These are phyloP conservation scores for Luffa acutangula DNA, from an alignment of 306 rosid species.

Conservation along the genomic window DNA sequence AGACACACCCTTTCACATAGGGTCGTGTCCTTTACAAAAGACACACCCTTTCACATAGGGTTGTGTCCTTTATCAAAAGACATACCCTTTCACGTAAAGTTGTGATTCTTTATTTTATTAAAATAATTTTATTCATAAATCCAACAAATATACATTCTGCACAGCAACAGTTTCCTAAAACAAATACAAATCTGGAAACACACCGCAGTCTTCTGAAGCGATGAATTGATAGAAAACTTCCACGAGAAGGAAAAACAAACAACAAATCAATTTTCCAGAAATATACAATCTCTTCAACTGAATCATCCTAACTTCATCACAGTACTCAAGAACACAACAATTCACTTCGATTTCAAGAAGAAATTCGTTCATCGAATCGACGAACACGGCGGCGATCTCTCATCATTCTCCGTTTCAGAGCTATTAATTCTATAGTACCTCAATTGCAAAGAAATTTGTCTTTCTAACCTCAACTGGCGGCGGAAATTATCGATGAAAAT, in stretches of 20 bases:
- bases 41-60: too few relatives aligned
- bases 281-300: neutral
- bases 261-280: neutral
- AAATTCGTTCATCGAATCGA: neutral
- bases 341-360: neutral
- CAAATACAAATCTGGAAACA: neutral
- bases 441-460: slow-evolving; percentile 39
- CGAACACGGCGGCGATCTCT: neutral
- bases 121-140: too few relatives aligned
- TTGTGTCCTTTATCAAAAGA: too few relatives aligned
- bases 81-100: too few relatives aligned
- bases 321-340: neutral
- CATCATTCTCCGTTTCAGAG: neutral
- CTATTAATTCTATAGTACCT: slow-evolving; percentile 11
- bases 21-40: too few relatives aligned
- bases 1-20: too few relatives aligned
- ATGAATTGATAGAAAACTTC: neutral
- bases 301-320: neutral
- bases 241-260: neutral
- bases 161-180: neutral
- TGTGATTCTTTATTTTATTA: too few relatives aligned
- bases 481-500: slow-evolving; percentile 47
- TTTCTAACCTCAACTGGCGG: slow-evolving; percentile 33
- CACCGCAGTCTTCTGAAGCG: neutral
- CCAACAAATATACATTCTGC: neutral